Conservation (phyloP, 2,329 filamentous ascomycete genomes). For the Penicillium sp. region DNA sequence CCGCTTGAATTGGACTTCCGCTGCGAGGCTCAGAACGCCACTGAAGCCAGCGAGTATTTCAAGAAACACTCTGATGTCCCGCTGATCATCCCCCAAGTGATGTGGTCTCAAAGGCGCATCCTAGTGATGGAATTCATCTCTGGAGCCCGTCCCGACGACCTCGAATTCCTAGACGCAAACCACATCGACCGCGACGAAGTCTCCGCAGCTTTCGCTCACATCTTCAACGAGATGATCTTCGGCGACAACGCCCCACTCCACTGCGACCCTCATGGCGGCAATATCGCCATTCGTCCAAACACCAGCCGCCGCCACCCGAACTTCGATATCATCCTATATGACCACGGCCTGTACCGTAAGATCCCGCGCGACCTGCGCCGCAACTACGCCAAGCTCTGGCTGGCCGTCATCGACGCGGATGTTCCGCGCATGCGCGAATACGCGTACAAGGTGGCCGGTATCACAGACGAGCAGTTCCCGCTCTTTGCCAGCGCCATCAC, state of each 20-base stretch:
- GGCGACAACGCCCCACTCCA: conserved; percentile 81
- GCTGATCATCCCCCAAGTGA: conserved; percentile 78
- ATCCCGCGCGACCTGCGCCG: conserved; percentile 73
- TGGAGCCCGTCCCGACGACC: conserved; percentile 80
- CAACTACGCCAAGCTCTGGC: conserved; percentile 94
- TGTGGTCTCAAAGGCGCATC: conserved; percentile 84
- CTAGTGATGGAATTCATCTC: conserved; percentile 93
- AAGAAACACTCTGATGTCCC: conserved; percentile 67
- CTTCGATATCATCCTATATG: conserved; percentile 94
- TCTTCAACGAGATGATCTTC: conserved; percentile 99
- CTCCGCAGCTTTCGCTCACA: conserved; percentile 77
- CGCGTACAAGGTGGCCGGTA: conserved; percentile 79
- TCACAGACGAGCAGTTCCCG: conserved; percentile 84
- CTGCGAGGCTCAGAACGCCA: conserved; percentile 79
- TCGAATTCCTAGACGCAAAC: conserved; percentile 77
- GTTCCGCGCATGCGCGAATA: conserved; percentile 81
- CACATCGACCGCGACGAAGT: conserved; percentile 93
- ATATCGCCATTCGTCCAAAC: conserved; percentile 85
- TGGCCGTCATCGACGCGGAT: conserved; percentile 88
- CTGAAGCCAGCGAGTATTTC: conserved; percentile 75
- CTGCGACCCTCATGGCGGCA: conserved; percentile 95
- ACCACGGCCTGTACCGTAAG: conserved; percentile 92
- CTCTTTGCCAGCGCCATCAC: conserved; percentile 96
- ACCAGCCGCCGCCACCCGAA: conserved; percentile 59
- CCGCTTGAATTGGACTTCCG: conserved; percentile 89